A percentile compares a stretch with the other conserved stretches of the same genome.
Conservation (phyloP, 2,329 filamentous ascomycete species). For the Fusarium caatingaense region DNA sequence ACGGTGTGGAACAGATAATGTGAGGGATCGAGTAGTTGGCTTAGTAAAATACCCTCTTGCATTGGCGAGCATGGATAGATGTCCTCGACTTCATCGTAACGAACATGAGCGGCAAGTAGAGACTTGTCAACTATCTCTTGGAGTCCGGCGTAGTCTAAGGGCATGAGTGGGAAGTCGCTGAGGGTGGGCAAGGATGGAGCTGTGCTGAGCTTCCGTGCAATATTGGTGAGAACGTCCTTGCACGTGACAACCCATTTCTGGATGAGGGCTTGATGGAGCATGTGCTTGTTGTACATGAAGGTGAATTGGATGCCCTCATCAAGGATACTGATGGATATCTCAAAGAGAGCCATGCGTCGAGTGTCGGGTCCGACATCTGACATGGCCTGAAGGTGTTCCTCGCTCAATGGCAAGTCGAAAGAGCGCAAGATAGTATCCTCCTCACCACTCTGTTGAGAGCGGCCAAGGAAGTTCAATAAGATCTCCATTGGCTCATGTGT, state of each 20-base stretch:
- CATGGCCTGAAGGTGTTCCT: not conserved
- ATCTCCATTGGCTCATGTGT: conserved; percentile 27
- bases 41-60: conserved; percentile 53
- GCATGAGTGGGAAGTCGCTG: conserved; percentile 51
- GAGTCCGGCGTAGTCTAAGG: conserved; percentile 46
- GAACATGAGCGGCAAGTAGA: conserved; percentile 35
- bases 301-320: not conserved
- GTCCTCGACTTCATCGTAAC: conserved; percentile 45
- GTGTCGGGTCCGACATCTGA: conserved; percentile 26
- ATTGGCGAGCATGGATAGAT: conserved; percentile 55
- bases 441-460: conserved; percentile 7
- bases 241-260: conserved; percentile 28
- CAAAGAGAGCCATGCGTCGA: conserved; percentile 33
- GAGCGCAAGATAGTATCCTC: not conserved
- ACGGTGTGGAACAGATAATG: conserved; percentile 37
- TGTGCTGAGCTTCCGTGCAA: conserved; percentile 18
- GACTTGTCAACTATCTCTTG: conserved; percentile 37
- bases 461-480: conserved; percentile 27
- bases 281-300: conserved; percentile 29
- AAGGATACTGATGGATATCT: conserved; percentile 30
- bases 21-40: conserved; percentile 42
- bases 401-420: not conserved
- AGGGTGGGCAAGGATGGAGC: conserved; percentile 42
- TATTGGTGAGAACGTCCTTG: conserved; percentile 6
- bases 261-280: conserved; percentile 29